These are phyloP conservation scores for Vitis hybrid DNA, from an alignment of 177 flowering plant genomes.

Conservation along the genomic window DNA sequence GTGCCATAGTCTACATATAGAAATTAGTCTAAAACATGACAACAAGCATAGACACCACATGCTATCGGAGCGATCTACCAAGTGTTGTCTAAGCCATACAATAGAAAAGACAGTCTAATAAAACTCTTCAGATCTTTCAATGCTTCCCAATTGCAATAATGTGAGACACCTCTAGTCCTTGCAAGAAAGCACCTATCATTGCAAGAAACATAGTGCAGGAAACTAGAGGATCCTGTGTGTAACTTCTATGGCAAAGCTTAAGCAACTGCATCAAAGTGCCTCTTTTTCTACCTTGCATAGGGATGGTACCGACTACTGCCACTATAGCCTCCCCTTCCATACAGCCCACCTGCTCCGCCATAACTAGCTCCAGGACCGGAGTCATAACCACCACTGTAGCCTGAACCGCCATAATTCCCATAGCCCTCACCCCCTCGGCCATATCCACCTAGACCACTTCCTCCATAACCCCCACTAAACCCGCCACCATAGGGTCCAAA, in stretches of 20 bases:
- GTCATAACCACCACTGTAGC: slow-evolving; percentile 58
- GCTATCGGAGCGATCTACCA: slow-evolving; percentile 12
- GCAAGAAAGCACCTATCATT: slow-evolving; percentile 24
- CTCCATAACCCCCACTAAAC: slow-evolving; percentile 32
- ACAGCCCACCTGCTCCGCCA: slow-evolving; percentile 62
- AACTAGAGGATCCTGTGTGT: slow-evolving; percentile 34
- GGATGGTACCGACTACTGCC: slow-evolving; percentile 84
- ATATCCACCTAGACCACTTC: slow-evolving; percentile 32
- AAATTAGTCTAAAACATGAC: slow-evolving; percentile 7
- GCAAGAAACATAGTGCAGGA: slow-evolving; percentile 11
- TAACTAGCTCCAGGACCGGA: slow-evolving; percentile 68
- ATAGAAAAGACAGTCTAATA: slow-evolving; percentile 10
- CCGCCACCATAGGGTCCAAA: slow-evolving; percentile 45
- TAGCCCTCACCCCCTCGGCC: slow-evolving; percentile 52
- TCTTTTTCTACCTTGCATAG: slow-evolving; percentile 59
- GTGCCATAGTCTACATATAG: slow-evolving; percentile 20
- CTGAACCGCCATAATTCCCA: slow-evolving; percentile 59
- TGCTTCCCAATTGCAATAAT: slow-evolving; percentile 13
- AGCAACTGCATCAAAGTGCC: slow-evolving; percentile 25
- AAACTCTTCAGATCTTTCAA: slow-evolving; percentile 16
- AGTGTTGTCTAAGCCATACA: slow-evolving; percentile 18
- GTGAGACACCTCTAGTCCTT: slow-evolving; percentile 25
- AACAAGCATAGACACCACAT: slow-evolving; percentile 1
- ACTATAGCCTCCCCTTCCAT: slow-evolving; percentile 74
- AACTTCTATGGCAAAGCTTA: slow-evolving; percentile 41